Conservation (phyloP, 805 yeast species). For the Wickerhamomyces canadensis region DNA sequence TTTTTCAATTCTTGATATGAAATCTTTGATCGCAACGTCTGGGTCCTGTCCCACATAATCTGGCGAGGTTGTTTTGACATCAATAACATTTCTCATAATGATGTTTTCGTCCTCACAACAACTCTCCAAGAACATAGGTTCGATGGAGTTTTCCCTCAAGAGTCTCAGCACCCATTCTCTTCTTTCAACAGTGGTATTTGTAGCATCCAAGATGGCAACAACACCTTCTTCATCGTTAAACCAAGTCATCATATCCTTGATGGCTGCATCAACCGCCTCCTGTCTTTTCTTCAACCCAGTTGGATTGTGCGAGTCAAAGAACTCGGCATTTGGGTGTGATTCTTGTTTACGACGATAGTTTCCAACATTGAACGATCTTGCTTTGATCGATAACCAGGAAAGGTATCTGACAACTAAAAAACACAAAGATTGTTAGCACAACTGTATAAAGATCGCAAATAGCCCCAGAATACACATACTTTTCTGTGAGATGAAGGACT, state of each 20-base stretch:
- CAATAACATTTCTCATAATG: constrained; percentile 72
- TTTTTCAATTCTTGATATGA: constrained; percentile 63
- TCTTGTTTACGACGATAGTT: constrained; percentile 65
- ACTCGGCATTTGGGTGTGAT: constrained; percentile 66
- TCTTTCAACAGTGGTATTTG: constrained; percentile 75
- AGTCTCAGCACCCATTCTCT: constrained; percentile 58
- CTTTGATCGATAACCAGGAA: constrained; percentile 84
- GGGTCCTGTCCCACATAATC: constrained; percentile 41
- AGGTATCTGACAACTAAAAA: constrained; percentile 68
- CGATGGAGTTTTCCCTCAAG: constrained; percentile 61
- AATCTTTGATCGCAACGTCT: constrained; percentile 67
- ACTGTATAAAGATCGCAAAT: too few relatives aligned
- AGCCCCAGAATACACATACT: constrained; percentile 25
- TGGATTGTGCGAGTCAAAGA: constrained; percentile 63
- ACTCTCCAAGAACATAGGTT: constrained; percentile 89
- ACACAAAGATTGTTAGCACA: constrained; percentile 1
- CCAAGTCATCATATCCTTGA: constrained; percentile 82
- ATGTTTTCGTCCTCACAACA: constrained; percentile 82
- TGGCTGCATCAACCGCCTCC: constrained; percentile 67
- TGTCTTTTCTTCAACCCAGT: constrained; percentile 60
- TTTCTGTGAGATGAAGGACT: constrained; percentile 90
- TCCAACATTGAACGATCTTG: constrained; percentile 88
- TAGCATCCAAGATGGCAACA: constrained; percentile 92
- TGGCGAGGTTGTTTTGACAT: constrained; percentile 66
- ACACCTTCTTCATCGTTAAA: constrained; percentile 72